Percentiles rank a stretch among this genome's conserved stretches.
Conservation (phyloP, 495 filamentous ascomycete genomes). For the Arthonia radiata region DNA sequence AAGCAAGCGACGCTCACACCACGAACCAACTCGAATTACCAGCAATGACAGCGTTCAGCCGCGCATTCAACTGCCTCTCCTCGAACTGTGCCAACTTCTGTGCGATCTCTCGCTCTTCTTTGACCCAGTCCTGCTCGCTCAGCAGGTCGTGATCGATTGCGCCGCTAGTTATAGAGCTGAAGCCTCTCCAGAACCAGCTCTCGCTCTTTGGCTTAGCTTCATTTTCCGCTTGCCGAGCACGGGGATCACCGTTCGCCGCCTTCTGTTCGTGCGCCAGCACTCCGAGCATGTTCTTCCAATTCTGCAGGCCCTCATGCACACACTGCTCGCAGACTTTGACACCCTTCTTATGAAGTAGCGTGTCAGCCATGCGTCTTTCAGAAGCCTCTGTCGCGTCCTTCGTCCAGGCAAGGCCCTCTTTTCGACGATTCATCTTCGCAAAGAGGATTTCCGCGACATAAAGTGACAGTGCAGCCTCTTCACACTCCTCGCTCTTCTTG, state of each 20-base stretch:
- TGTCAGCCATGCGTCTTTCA: slow-evolving; percentile 12
- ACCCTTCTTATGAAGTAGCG: slow-evolving; percentile 9
- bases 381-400: slow-evolving; percentile 54
- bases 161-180: too few species aligned
- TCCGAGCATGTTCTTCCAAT: slow-evolving; percentile 50
- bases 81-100: too few species aligned
- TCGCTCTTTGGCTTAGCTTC: too few species aligned
- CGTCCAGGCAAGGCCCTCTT: slow-evolving; percentile 61
- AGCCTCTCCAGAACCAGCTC: too few species aligned
- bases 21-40: background rate
- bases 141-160: too few species aligned
- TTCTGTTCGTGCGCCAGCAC: slow-evolving; percentile 28
- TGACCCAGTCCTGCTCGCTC: too few species aligned
- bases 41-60: background rate
- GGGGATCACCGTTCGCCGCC: too few species aligned
- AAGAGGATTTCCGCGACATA: slow-evolving; percentile 91
- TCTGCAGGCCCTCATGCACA: slow-evolving; percentile 39
- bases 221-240: too few species aligned
- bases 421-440: slow-evolving; percentile 19
- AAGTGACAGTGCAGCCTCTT: slow-evolving; percentile 61
- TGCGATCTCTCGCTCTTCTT: too few species aligned
- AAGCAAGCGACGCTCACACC: too few species aligned
- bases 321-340: slow-evolving; percentile 35
- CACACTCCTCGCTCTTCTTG: slow-evolving; percentile 35
- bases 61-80: too few species aligned